Base-by-base conservation (phyloP, 768 basidiomycete species). In the Mycena pura region DNA sequence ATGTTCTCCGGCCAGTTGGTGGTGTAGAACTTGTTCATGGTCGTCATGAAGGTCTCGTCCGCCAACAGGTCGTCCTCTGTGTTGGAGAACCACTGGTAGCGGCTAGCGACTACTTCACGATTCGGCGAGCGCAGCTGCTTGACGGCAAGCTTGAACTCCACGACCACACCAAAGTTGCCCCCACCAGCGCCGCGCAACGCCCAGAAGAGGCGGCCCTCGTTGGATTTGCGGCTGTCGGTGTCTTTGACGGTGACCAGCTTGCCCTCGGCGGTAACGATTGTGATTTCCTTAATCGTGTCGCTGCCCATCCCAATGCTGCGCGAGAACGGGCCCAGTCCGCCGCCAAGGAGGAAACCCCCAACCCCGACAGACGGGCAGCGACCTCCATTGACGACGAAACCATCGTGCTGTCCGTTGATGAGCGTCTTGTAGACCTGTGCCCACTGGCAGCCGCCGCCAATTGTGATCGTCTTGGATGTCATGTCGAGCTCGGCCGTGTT, bases 271-370 rank as follows among this genome's bases (percentile, higher is more conserved):
- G 58, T 64, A 13, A 64, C 53, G 27, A 64, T 40, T 6, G 27
- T 27, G 32, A 58, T 53, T 27, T 60, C 51, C 29, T 60, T 48
- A 17, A 64, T n/a, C 13, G 58, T 64, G 53, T 61, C 63, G 53
- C 63, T 64, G 49, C 63, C 63, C 51, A 64, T 64, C 27, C 63
- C 63, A 39, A 64, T 60, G 50, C 46, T 56, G 21, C 63, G 57
- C 19, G 52, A 60, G 59, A 64, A 64, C 19, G 63, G 63, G 24
- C 63, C 57, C 32, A 64, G 59, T 21, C 63, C 63, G 34, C 63
- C 63, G 19, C 63, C 63, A 10, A 64, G 48, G 38, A 60, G 31
- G 41, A 64, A 61, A 29, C 63, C 63, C 28, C 63, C 58, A 25
- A 64, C 59, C 13, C 63, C 63, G 8, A 64, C 63, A 31, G 40